A percentile compares a stretch with the other conserved stretches of the same genome.
These are phyloP conservation scores for Glycine soja DNA, from an alignment of 306 rosid genomes.

Conservation along the genomic window DNA sequence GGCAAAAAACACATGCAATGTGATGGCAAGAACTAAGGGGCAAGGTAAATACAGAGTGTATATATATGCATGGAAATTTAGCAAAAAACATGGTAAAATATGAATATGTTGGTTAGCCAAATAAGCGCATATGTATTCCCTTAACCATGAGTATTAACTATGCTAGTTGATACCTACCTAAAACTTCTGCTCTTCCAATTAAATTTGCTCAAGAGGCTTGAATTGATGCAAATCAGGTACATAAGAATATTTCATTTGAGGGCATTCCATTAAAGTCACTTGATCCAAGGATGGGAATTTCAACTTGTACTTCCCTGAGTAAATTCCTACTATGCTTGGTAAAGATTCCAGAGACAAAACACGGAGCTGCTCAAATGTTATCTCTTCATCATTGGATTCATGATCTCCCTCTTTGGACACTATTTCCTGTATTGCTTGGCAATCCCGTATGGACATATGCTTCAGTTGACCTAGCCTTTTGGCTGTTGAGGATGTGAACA, in stretches of 20 bases:
- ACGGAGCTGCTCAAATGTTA: not conserved
- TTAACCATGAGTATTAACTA: too few species aligned
- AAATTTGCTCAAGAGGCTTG: not conserved
- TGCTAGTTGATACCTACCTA: not conserved
- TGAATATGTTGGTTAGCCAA: not conserved
- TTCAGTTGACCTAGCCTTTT: slow-evolving; percentile 29
- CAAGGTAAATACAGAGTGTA: not conserved
- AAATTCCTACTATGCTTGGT: slow-evolving; percentile 27
- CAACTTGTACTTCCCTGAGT: not conserved
- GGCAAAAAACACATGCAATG: not conserved
- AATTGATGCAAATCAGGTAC: not conserved
- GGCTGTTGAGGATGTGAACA: slow-evolving; percentile 22
- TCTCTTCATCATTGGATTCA: not conserved
- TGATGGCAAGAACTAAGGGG: not conserved
- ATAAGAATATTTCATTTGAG: slow-evolving; percentile 7
- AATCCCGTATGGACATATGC: not conserved
- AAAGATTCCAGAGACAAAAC: not conserved
- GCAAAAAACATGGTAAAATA: not conserved
- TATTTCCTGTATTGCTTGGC: slow-evolving; percentile 22
- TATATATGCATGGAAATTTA: not conserved
- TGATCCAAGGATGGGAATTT: slow-evolving; percentile 20
- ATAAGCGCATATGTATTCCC: too few species aligned
- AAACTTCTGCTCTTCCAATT: not conserved
- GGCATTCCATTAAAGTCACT: not conserved
- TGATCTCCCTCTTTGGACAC: slow-evolving; percentile 5